Conservation (phyloP, 1,284 basidiomycete genomes). For the Irpex sp. region DNA sequence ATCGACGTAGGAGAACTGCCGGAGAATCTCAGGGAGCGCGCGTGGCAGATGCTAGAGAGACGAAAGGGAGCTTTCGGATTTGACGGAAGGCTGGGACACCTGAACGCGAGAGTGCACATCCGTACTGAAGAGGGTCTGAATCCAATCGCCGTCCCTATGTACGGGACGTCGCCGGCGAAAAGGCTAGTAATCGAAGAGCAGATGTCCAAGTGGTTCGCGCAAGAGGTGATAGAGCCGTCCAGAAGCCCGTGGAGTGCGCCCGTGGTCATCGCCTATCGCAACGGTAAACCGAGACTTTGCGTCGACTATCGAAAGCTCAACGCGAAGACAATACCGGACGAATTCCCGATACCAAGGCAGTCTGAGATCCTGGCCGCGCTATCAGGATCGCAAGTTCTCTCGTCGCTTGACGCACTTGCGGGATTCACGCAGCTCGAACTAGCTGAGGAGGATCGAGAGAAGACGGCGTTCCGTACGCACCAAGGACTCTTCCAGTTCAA, state of each 20-base stretch:
- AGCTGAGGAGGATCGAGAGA: constrained; percentile 25
- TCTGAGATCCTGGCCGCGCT: constrained; percentile 34
- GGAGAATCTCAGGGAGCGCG: not conserved
- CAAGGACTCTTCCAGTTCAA: no score
- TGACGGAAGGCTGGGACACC: not conserved
- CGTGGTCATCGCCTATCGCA: constrained; percentile 29
- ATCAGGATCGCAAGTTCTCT: constrained; percentile 30
- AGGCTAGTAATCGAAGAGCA: constrained; percentile 29
- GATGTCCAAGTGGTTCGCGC: constrained; percentile 25
- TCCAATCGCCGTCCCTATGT: constrained; percentile 23
- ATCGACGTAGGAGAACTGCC: constrained; percentile 8
- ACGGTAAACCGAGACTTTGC: no score
- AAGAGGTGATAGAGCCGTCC: constrained; percentile 31
- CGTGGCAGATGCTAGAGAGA: not conserved
- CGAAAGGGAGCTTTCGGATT: no score
- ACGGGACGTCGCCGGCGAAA: constrained; percentile 28
- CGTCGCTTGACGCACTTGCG: constrained; percentile 34
- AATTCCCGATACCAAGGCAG: constrained; percentile 39
- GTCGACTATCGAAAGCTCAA: no score
- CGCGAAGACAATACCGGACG: constrained; percentile 31
- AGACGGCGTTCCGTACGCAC: constrained; percentile 38
- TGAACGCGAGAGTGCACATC: not conserved
- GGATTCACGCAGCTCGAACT: constrained; percentile 39
- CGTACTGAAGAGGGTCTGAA: constrained; percentile 4
- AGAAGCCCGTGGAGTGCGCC: constrained; percentile 32